A percentile compares a stretch with the other conserved stretches of the same genome.
Evolutionary conservation across 768 basidiomycete genomes (phyloP).

Genomic region (Termitomyces sp.): DNA sequence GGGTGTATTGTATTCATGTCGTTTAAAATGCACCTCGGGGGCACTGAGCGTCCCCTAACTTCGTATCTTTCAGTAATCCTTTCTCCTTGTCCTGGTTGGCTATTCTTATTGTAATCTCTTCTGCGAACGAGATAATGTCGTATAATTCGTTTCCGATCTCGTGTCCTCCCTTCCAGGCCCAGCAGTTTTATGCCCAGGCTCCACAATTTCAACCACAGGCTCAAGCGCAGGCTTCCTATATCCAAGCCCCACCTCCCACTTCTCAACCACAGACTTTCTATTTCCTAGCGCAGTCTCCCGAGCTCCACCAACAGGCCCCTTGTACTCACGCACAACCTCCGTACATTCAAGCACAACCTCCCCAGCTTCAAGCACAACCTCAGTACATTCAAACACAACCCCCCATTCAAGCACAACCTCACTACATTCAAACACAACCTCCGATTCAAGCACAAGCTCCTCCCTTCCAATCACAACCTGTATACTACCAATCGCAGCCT

Average conservation of each 20-base stretch:
- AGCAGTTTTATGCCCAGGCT: neutral
- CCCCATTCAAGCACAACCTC: neutral
- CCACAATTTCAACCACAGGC: neutral
- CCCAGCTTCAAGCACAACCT: neutral
- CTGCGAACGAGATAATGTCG: neutral
- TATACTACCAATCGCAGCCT: neutral
- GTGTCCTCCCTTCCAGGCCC: too few species aligned
- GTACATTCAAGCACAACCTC: neutral
- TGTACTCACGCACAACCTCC: too few species aligned
- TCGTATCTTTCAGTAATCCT: neutral
- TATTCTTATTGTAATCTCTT: neutral
- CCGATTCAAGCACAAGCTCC: neutral
- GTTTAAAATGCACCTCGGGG: neutral
- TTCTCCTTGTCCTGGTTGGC: too few species aligned
- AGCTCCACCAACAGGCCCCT: too few species aligned
- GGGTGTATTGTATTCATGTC: neutral
- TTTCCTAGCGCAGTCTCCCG: too few species aligned
- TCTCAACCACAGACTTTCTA: too few species aligned
- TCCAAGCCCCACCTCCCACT: too few species aligned
- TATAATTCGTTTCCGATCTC: neutral
- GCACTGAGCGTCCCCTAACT: neutral
- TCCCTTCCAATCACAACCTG: neutral
- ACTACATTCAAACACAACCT: neutral
- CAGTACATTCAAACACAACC: neutral
- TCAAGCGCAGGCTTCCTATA: neutral